Evolutionary conservation across 2,329 filamentous ascomycete species (phyloP).

Genomic region (Hortaea werneckii): DNA sequence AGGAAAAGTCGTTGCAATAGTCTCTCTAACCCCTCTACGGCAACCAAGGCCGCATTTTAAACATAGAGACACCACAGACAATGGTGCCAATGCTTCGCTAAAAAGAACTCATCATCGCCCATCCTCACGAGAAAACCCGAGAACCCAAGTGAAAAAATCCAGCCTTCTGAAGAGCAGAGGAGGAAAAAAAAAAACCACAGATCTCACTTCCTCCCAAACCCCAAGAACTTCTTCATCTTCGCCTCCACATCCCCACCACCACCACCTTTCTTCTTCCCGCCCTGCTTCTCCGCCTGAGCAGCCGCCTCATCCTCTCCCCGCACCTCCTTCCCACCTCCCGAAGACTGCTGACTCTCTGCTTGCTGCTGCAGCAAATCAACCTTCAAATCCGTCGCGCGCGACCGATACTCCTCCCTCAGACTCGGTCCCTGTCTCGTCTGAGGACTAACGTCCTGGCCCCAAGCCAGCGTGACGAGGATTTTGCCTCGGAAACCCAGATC

Average conservation of each 20-base stretch:
- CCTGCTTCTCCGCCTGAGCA: conserved; percentile 17
- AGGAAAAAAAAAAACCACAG: no score
- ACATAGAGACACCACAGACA: no score
- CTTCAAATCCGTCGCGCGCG: conserved; percentile 56
- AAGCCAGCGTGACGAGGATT: conserved; percentile 66
- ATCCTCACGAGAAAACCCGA: no score
- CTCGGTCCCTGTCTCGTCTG: conserved; percentile 48
- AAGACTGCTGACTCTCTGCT: conserved; percentile 11
- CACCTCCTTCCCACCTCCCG: no score
- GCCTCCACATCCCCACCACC: conserved; percentile 27
- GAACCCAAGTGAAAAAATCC: no score
- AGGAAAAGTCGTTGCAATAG: no score
- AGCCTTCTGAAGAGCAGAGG: no score
- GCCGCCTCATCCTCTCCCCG: conserved; percentile 15
- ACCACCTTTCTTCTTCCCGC: conserved; percentile 20
- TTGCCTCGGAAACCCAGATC: conserved; percentile 60
- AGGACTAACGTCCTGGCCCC: conserved; percentile 54
- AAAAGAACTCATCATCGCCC: no score
- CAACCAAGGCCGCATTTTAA: no score
- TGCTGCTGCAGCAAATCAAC: conserved; percentile 49
- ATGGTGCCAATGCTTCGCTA: no score
- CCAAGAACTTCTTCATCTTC: conserved; percentile 60
- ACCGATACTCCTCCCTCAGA: conserved; percentile 48
- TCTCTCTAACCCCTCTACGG: no score
- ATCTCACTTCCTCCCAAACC: conserved; percentile 54